Evolutionary conservation across 805 yeast genomes (phyloP).

Genomic region (Ogataea glucozyma): DNA sequence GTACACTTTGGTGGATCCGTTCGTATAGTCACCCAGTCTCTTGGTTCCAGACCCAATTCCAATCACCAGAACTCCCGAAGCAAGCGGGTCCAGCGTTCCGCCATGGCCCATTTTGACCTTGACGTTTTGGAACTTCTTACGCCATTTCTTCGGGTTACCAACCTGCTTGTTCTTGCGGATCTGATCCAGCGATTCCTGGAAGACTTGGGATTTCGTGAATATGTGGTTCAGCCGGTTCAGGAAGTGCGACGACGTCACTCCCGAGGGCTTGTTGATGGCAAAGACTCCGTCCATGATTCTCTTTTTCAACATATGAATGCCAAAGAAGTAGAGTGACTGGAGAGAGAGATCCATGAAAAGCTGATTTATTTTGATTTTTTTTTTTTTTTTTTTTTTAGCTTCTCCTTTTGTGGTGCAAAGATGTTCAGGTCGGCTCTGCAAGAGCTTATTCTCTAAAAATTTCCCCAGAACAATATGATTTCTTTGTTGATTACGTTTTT

Average conservation of each 20-base stretch:
- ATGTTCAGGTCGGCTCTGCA: background rate
- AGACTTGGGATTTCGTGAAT: constrained; percentile 60
- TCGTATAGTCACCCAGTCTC: constrained; percentile 65
- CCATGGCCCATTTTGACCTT: constrained; percentile 96
- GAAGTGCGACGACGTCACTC: constrained; percentile 76
- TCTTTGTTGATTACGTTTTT: constrained; percentile 11
- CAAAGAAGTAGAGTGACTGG: no score
- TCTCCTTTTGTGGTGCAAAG: constrained; percentile 6
- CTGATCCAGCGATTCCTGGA: constrained; percentile 52
- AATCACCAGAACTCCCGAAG: constrained; percentile 89
- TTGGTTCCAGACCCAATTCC: constrained; percentile 96
- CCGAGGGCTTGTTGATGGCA: constrained; percentile 88
- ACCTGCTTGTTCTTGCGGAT: constrained; percentile 50
- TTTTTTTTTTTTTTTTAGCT: no score
- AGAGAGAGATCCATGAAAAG: no score
- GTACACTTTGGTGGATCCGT: constrained; percentile 75
- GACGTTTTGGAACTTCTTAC: constrained; percentile 50
- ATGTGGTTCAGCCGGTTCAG: constrained; percentile 63
- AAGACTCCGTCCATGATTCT: constrained; percentile 83
- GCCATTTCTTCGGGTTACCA: constrained; percentile 46
- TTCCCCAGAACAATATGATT: no score
- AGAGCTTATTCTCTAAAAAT: no score
- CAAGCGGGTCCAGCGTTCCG: constrained; percentile 94
- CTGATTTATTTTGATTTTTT: no score
- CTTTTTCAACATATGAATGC: constrained; percentile 7